Percentiles rank a stretch among this genome's conserved stretches.
phyloP scores from a whole-genome alignment of 176 grass and related monocot genomes.

The Ampelocalamus luodianensis region DNA sequence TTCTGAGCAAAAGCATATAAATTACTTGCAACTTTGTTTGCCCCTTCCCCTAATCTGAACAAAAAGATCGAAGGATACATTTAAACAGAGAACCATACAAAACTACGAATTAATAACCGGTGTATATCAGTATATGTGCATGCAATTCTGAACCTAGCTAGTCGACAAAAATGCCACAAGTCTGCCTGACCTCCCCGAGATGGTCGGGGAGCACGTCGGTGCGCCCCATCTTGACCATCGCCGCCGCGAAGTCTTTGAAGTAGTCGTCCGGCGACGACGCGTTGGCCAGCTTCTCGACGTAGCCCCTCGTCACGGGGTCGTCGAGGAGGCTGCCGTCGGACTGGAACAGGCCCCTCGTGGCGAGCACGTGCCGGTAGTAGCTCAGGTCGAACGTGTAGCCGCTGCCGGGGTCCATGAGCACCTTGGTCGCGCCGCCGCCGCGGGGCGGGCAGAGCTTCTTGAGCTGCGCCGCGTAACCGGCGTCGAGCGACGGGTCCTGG shows the following conservation, averaged over 20 bases:
- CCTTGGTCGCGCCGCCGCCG: conserved; percentile 22
- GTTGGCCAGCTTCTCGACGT: conserved; percentile 60
- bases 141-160: conserved; percentile 23
- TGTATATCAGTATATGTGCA: neutral
- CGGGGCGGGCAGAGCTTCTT: conserved; percentile 47
- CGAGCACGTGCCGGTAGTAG: conserved; percentile 61
- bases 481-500: conserved; percentile 58
- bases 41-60: conserved; percentile 4
- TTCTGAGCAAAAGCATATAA: neutral
- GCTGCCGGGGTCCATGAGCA: conserved; percentile 61
- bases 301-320: conserved; percentile 50
- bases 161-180: conserved; percentile 55
- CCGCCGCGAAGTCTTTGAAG: conserved; percentile 46
- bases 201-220: conserved; percentile 54
- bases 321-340: conserved; percentile 62
- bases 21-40: neutral
- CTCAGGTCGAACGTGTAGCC: conserved; percentile 57
- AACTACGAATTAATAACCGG: neutral
- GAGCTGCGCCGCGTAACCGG: conserved; percentile 46
- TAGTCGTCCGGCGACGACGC: conserved; percentile 52
- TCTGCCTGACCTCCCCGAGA: conserved; percentile 43
- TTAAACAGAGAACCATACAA: neutral
- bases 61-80: neutral
- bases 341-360: conserved; percentile 56
- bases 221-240: conserved; percentile 68